These are phyloP conservation scores for Vigna nakashimae DNA, from an alignment of 306 rosid species.

Conservation along the genomic window DNA sequence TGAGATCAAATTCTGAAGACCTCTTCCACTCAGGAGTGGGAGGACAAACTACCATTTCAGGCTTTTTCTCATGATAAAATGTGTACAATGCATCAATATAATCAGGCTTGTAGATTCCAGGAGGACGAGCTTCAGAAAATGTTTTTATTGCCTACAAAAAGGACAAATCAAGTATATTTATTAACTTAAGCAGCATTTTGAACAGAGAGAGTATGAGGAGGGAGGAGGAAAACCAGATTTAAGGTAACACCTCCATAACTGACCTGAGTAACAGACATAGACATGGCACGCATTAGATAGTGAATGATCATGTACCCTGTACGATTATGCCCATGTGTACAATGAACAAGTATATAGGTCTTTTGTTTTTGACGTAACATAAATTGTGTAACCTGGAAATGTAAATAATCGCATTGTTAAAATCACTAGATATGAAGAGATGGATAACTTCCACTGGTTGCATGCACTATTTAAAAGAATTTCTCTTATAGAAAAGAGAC, in stretches of 20 bases:
- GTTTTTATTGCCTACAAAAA: conserved; percentile 76
- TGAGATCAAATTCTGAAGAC: conserved; percentile 94
- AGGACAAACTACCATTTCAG: conserved; percentile 87
- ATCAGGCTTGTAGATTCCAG: conserved; percentile 97
- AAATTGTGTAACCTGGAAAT: conserved; percentile 82
- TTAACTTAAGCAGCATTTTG: conserved; percentile 28
- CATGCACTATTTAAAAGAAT: neutral
- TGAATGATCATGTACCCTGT: conserved; percentile 97
- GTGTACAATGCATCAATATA: conserved; percentile 84
- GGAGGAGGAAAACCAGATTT: neutral
- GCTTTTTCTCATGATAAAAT: conserved; percentile 92
- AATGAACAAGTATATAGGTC: conserved; percentile 94
- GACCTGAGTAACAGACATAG: conserved; percentile 88
- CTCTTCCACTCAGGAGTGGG: conserved; percentile 98
- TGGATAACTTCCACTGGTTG: neutral
- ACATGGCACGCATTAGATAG: conserved; percentile 83
- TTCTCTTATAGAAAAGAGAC: neutral
- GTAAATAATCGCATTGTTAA: conserved; percentile 36
- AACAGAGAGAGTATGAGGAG: neutral
- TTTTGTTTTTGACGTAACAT: conserved; percentile 84
- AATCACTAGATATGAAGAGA: conserved; percentile 10
- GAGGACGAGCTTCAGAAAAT: conserved; percentile 95
- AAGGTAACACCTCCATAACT: conserved; percentile 44
- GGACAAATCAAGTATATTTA: conserved; percentile 33
- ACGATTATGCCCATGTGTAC: conserved; percentile 99